A percentile compares a stretch with the other conserved stretches of the same genome.
phyloP scores from a whole-genome alignment of 2,329 filamentous ascomycete genomes.

The Diaporthe sp. region DNA sequence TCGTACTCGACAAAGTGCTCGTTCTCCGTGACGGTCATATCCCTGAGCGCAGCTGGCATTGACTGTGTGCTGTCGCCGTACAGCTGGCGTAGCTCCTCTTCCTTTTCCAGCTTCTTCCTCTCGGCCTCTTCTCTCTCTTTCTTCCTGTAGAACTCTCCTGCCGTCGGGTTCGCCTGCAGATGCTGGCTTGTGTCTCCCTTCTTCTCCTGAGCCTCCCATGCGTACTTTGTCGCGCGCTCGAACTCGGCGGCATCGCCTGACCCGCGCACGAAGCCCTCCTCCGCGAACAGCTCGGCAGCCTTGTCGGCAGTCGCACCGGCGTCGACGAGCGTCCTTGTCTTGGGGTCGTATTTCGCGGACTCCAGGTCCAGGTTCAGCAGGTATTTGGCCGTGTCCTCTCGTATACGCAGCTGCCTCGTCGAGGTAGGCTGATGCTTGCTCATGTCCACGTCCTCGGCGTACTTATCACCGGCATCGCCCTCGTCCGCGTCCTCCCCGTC shows the following conservation, averaged over 20 bases:
- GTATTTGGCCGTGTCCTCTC: slow-evolving; percentile 98
- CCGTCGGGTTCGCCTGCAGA: slow-evolving; percentile 95
- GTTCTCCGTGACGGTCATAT: slow-evolving; percentile 80
- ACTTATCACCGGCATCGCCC: slow-evolving; percentile 76
- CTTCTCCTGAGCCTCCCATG: slow-evolving; percentile 94
- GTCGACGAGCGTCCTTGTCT: slow-evolving; percentile 92
- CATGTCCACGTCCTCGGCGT: slow-evolving; percentile 97
- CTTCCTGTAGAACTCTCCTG: slow-evolving; percentile 86
- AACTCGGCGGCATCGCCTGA: slow-evolving; percentile 95
- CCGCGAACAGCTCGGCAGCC: slow-evolving; percentile 86
- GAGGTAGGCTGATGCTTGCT: slow-evolving; percentile 92
- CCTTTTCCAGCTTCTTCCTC: slow-evolving; percentile 75
- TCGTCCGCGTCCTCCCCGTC: slow-evolving; percentile 68
- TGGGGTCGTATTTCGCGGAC: slow-evolving; percentile 97
- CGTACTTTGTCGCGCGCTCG: slow-evolving; percentile 88
- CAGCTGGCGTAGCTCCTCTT: slow-evolving; percentile 81
- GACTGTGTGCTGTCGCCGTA: slow-evolving; percentile 77
- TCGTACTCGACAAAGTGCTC: slow-evolving; percentile 96
- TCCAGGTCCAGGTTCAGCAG: slow-evolving; percentile 94
- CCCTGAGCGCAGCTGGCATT: slow-evolving; percentile 73
- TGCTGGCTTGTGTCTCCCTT: slow-evolving; percentile 85
- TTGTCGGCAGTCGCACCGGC: slow-evolving; percentile 84
- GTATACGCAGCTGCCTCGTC: slow-evolving; percentile 89
- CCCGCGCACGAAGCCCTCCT: slow-evolving; percentile 90
- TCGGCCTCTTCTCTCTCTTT: slow-evolving; percentile 83